Percentiles rank a stretch among this genome's conserved stretches.
Evolutionary conservation across 805 yeast genomes (phyloP).

Genomic region (Candida awuae): DNA sequence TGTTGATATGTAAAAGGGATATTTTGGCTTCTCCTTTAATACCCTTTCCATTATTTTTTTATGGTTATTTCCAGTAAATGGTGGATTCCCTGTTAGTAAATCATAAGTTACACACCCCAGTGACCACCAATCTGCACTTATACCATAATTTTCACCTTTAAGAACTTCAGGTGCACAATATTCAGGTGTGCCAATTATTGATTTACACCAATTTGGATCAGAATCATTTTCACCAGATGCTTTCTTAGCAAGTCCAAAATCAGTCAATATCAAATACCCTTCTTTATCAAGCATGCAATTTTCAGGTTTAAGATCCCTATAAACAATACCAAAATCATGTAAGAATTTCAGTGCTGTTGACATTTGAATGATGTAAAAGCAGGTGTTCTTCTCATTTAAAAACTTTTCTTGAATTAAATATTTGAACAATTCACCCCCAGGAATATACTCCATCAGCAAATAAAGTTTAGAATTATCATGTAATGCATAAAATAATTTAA

Average conservation of each 20-base stretch:
- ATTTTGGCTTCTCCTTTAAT: slow-evolving; percentile 49
- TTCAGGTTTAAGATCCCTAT: slow-evolving; percentile 84
- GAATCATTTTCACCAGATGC: slow-evolving; percentile 26
- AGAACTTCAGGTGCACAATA: slow-evolving; percentile 86
- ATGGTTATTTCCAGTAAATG: slow-evolving; percentile 75
- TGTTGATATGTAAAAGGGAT: slow-evolving; percentile 64
- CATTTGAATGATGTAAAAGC: slow-evolving; percentile 75
- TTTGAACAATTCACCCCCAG: slow-evolving; percentile 81
- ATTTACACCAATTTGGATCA: slow-evolving; percentile 37
- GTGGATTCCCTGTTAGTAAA: slow-evolving; percentile 76
- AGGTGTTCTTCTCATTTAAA: slow-evolving; percentile 50
- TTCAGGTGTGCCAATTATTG: slow-evolving; percentile 70
- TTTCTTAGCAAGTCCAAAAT: slow-evolving; percentile 68
- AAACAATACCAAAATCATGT: slow-evolving; percentile 71
- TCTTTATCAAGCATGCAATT: slow-evolving; percentile 66
- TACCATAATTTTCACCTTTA: slow-evolving; percentile 67
- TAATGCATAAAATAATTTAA: slow-evolving; percentile 72
- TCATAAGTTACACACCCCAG: slow-evolving; percentile 74
- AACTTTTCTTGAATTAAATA: slow-evolving; percentile 42
- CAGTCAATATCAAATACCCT: slow-evolving; percentile 78
- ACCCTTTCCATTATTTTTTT: slow-evolving; percentile 66
- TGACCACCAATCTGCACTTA: slow-evolving; percentile 84
- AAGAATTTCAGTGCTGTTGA: slow-evolving; percentile 67
- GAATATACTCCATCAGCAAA: slow-evolving; percentile 68
- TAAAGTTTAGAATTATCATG: slow-evolving; percentile 72